Base-by-base conservation (phyloP, 768 basidiomycete species). In the Leccinum variicolor region DNA sequence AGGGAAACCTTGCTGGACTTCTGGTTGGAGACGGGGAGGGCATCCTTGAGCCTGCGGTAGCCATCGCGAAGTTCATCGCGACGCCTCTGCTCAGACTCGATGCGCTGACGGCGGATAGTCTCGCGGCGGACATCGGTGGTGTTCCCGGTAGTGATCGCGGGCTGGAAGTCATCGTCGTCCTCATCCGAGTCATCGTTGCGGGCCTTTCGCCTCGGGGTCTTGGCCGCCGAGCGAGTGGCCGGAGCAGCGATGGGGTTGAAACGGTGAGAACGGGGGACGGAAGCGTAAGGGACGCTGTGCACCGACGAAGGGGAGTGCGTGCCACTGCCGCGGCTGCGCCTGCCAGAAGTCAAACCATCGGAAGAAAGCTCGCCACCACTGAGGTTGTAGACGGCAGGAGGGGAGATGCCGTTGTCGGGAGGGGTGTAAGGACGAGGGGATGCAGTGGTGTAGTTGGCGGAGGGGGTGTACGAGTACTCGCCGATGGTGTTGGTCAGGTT, bases 51-150 rank as follows among this genome's bases (percentile, higher is more conserved):
- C 57, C 89, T 84, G 65, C 87, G 84, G 75, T 95, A 96, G 59
- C 92, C 93, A 56, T 96, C 93, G 55, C 94, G 81, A 70, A 96
- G 89, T 75, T 96, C 94, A 66, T 95, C 92, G 39, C 94, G 85
- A 64, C 94, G 83, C 64, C 92, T 81, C 79, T 95, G 90, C 79
- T 94, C 92, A 25, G 91, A 92, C 80, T 94, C 92, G 77, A 94
- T 94, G 75, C 92, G 90, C 78, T 93, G 91, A 70, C 86, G 85
- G 71, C 92, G 90, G 66, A 94, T 90, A 55, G 90, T 90, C 79
- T 94, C 92, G 69, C 92, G 89, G 74, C 91, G 90, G 75, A 79
- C 79, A 69, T 88, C 88, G 69, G 81, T 81, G 59, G 73, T 76
- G 64, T 70, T 75, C 59, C 79, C 74, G 56, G 76, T 68, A 33